Evolutionary conservation across 305 asterid genomes (phyloP).

Genomic region (Solanum hybrid): DNA sequence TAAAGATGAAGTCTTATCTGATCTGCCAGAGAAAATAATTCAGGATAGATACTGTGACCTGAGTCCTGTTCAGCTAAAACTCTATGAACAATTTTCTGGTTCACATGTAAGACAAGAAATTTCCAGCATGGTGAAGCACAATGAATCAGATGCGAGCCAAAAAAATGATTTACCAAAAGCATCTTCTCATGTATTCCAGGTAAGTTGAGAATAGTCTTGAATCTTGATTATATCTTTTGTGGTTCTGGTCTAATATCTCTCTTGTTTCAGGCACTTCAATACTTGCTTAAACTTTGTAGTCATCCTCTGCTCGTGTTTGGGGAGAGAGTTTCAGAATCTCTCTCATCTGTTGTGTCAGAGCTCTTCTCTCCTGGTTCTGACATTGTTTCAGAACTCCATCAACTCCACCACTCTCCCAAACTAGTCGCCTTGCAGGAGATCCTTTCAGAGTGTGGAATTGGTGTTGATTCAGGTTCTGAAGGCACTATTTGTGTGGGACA

Average conservation of each 20-base stretch:
- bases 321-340: slow-evolving; percentile 69
- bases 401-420: slow-evolving; percentile 84
- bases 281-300: slow-evolving; percentile 93
- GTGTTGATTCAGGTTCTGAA: slow-evolving; percentile 79
- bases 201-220: slow-evolving; percentile 13
- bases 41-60: slow-evolving; percentile 98
- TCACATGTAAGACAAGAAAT: slow-evolving; percentile 86
- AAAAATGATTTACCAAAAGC: slow-evolving; percentile 53
- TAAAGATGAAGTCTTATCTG: slow-evolving; percentile 93
- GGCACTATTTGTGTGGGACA: slow-evolving; percentile 70
- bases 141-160: slow-evolving; percentile 54
- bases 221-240: background rate
- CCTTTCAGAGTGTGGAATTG: slow-evolving; percentile 98
- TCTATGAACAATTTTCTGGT: slow-evolving; percentile 90
- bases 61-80: slow-evolving; percentile 83
- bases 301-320: slow-evolving; percentile 91
- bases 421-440: slow-evolving; percentile 97
- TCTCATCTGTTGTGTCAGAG: slow-evolving; percentile 57
- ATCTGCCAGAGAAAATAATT: slow-evolving; percentile 91
- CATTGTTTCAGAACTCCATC: slow-evolving; percentile 70
- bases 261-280: slow-evolving; percentile 82
- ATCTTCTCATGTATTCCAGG: slow-evolving; percentile 99
- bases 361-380: slow-evolving; percentile 59
- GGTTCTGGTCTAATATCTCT: slow-evolving; percentile 5
- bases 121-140: slow-evolving; percentile 67